A percentile compares a stretch with the other conserved stretches of the same genome.
phyloP scores from a whole-genome alignment of 352 stramenopile species.

The Phytophthora tubulina region DNA sequence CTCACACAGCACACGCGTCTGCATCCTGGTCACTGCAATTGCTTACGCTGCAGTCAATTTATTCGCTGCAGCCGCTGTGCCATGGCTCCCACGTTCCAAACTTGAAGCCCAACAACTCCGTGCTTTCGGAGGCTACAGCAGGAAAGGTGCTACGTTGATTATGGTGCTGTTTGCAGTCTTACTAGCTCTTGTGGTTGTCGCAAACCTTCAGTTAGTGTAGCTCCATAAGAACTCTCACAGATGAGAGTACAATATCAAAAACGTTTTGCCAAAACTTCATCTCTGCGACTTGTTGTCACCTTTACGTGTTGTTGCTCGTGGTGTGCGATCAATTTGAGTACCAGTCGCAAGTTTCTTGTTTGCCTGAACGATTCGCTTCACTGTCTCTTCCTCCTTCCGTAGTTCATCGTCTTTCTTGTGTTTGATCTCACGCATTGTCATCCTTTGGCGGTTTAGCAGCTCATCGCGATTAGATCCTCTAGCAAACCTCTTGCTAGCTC shows the following conservation, averaged over 20 bases:
- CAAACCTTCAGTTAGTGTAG: constrained; percentile 35
- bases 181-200: constrained; percentile 41
- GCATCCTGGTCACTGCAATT: constrained; percentile 28
- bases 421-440: constrained; percentile 55
- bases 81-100: constrained; percentile 50
- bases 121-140: constrained; percentile 41
- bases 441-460: constrained; percentile 47
- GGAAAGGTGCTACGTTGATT: constrained; percentile 40
- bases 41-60: constrained; percentile 49
- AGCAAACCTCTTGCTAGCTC: constrained; percentile 10
- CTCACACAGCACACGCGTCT: constrained; percentile 29
- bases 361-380: constrained; percentile 39
- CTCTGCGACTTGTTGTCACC: constrained; percentile 18
- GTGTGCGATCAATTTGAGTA: constrained; percentile 53
- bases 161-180: constrained; percentile 43
- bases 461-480: constrained; percentile 38
- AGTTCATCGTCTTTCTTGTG: constrained; percentile 59
- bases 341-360: constrained; percentile 47
- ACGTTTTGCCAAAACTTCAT: not conserved
- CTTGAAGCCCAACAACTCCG: constrained; percentile 57
- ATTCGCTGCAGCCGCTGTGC: constrained; percentile 23
- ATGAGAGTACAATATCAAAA: constrained; percentile 7
- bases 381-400: constrained; percentile 46
- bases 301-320: constrained; percentile 37
- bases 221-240: constrained; percentile 1